Percentiles rank a stretch among this genome's conserved stretches.
These are phyloP conservation scores for Macrolepiota fuliginosa DNA, from an alignment of 768 basidiomycete genomes.

Conservation along the genomic window DNA sequence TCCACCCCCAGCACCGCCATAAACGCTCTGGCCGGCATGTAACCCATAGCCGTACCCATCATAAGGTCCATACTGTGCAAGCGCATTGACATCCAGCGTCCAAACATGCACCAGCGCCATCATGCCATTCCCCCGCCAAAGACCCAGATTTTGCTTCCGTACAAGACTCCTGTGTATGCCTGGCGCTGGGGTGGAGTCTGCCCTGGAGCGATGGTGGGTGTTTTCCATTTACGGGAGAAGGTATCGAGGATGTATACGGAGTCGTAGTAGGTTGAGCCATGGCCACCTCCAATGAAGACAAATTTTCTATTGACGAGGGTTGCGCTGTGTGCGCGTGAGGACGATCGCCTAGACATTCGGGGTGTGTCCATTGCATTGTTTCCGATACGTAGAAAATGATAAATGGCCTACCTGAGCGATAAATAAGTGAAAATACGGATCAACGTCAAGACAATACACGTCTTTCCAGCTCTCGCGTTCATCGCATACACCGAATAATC, in stretches of 20 bases:
- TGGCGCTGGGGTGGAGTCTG: slow-evolving; percentile 64
- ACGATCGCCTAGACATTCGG: slow-evolving; percentile 76
- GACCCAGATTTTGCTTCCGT: slow-evolving; percentile 71
- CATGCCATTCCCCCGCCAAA: slow-evolving; percentile 94
- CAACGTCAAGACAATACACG: slow-evolving; percentile 83
- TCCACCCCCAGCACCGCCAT: slow-evolving; percentile 12
- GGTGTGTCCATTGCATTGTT: slow-evolving; percentile 86
- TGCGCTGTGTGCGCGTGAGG: slow-evolving; percentile 85
- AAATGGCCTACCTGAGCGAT: neutral
- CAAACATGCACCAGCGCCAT: slow-evolving; percentile 90
- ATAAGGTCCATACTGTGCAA: slow-evolving; percentile 4
- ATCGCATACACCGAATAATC: slow-evolving; percentile 90
- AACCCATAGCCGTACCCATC: slow-evolving; percentile 11
- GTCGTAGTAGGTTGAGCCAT: slow-evolving; percentile 81
- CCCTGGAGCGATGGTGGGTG: slow-evolving; percentile 39
- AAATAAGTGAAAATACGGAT: slow-evolving; percentile 41
- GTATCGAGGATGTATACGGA: slow-evolving; percentile 84
- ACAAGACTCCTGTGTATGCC: slow-evolving; percentile 83
- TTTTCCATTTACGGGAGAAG: slow-evolving; percentile 60
- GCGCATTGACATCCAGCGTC: slow-evolving; percentile 62
- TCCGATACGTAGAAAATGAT: slow-evolving; percentile 43
- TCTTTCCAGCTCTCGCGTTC: slow-evolving; percentile 73
- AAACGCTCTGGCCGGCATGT: slow-evolving; percentile 23
- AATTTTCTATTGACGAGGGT: slow-evolving; percentile 80
- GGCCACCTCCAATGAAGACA: slow-evolving; percentile 85